These are phyloP conservation scores for Apiotrichum mycotoxinovorans DNA, from an alignment of 1,284 basidiomycete species.

Conservation along the genomic window DNA sequence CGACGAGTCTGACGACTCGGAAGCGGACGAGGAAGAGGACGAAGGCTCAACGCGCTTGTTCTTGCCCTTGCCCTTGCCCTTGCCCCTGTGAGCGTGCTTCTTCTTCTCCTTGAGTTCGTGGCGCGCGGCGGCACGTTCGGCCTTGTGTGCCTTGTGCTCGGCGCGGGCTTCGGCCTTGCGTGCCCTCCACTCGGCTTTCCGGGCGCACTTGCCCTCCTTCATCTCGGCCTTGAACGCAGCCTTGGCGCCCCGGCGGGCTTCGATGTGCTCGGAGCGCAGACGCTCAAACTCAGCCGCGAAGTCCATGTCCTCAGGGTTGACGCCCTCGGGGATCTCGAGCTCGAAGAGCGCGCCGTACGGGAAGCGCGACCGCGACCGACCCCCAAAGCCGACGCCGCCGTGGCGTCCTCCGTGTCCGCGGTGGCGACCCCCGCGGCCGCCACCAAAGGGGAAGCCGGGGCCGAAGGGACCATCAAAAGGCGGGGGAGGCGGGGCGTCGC, in stretches of 20 bases:
- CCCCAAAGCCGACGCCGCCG: too few relatives aligned
- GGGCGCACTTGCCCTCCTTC: not conserved
- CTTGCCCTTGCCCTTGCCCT: not conserved
- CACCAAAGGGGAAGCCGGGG: too few relatives aligned
- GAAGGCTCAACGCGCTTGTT: not conserved
- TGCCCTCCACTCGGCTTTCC: not conserved
- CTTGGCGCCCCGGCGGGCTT: not conserved
- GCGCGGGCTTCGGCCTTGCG: not conserved
- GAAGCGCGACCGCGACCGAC: not conserved
- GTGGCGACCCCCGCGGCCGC: too few relatives aligned
- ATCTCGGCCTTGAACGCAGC: not conserved
- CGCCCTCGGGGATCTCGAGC: conserved; percentile 4
- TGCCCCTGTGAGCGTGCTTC: not conserved
- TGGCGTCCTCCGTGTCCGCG: too few relatives aligned
- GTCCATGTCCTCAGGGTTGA: conserved; percentile 3
- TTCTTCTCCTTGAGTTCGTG: too few relatives aligned
- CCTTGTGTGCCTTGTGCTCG: not conserved
- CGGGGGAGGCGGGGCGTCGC: too few relatives aligned
- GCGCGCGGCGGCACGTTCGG: too few relatives aligned
- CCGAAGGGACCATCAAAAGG: too few relatives aligned
- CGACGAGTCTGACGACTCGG: not conserved
- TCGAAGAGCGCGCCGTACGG: not conserved
- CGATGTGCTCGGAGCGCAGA: not conserved
- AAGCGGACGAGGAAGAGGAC: not conserved
- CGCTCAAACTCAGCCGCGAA: conserved; percentile 1